Evolutionary conservation across 2,329 filamentous ascomycete genomes (phyloP).

Genomic region (Trichoderma atroviride): DNA sequence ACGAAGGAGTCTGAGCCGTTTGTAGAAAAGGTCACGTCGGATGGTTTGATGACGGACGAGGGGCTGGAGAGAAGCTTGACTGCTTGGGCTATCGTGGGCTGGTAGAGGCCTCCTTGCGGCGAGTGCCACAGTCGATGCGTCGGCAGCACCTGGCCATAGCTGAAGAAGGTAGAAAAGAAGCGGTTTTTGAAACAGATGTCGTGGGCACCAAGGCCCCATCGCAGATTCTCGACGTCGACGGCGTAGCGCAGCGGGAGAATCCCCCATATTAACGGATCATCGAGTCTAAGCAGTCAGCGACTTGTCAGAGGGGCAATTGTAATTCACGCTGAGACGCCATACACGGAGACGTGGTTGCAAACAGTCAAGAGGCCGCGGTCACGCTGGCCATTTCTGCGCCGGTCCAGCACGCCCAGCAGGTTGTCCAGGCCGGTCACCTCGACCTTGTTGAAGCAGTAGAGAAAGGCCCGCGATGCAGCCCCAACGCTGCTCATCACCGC

Average conservation of each 20-base stretch:
- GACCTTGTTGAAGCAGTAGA: constrained; percentile 73
- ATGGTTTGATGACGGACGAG: constrained; percentile 51
- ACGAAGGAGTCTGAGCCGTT: constrained; percentile 66
- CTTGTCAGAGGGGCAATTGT: neutral
- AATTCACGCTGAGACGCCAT: neutral
- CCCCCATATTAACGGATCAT: constrained; percentile 95
- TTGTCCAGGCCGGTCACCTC: constrained; percentile 75
- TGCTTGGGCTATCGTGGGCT: constrained; percentile 84
- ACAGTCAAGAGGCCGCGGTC: constrained; percentile 80
- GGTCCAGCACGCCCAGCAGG: constrained; percentile 76
- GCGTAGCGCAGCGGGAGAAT: constrained; percentile 75
- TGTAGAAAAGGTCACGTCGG: constrained; percentile 61
- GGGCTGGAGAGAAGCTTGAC: constrained; percentile 75
- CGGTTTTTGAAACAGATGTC: constrained; percentile 94
- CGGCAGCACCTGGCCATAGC: constrained; percentile 84
- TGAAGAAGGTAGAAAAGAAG: constrained; percentile 76
- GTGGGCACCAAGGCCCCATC: constrained; percentile 90
- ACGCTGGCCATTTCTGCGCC: constrained; percentile 65
- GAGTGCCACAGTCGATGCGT: constrained; percentile 83
- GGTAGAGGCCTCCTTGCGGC: constrained; percentile 79
- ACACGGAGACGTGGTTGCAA: constrained; percentile 49
- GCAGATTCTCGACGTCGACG: constrained; percentile 72
- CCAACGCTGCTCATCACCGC: constrained; percentile 74
- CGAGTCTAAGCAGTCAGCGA: constrained; percentile 61
- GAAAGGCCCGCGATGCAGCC: constrained; percentile 70